Percentiles rank a stretch among this genome's conserved stretches.
Evolutionary conservation across 2,329 filamentous ascomycete species (phyloP).

Genomic region (Colletotrichum horii): DNA sequence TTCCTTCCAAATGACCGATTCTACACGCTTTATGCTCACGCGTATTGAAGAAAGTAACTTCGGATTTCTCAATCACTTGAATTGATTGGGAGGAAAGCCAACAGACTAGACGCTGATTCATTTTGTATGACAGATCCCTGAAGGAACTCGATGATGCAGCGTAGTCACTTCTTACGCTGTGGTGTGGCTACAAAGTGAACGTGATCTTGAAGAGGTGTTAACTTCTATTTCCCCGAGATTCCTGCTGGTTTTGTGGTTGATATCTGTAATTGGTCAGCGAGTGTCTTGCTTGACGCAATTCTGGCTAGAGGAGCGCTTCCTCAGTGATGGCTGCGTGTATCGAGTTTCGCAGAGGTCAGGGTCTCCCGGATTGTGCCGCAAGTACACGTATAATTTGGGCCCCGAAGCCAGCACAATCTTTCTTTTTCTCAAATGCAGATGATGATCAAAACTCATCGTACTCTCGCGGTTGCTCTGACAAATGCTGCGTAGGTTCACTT

Average conservation of each 20-base stretch:
- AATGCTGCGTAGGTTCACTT: neutral
- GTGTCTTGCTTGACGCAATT: neutral
- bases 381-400: neutral
- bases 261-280: neutral
- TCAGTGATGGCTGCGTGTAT: neutral
- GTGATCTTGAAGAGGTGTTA: accelerated
- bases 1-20: neutral
- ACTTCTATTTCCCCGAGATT: neutral
- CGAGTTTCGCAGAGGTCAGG: neutral
- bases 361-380: neutral
- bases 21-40: neutral
- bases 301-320: neutral
- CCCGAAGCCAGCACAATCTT: neutral
- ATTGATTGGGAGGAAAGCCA: neutral
- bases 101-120: neutral
- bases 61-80: neutral
- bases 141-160: neutral
- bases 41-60: accelerated
- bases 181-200: neutral
- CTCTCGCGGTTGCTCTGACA: neutral
- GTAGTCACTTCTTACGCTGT: neutral
- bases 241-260: neutral
- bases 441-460: neutral
- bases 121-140: neutral
- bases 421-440: neutral